phyloP scores from a whole-genome alignment of 2,329 filamentous ascomycete genomes.

The Aspergillus versicolor region DNA sequence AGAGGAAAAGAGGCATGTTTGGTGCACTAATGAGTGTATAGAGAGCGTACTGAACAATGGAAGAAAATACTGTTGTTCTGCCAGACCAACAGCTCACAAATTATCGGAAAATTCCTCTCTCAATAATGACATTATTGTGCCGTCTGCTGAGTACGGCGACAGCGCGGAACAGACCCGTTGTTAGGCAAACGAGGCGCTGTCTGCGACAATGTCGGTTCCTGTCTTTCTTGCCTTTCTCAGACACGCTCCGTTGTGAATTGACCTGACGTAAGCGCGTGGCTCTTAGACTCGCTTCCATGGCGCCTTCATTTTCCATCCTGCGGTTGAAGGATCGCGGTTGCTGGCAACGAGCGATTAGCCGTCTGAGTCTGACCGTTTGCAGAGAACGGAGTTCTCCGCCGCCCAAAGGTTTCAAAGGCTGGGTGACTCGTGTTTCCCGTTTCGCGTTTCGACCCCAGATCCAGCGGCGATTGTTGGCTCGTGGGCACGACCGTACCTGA shows the following conservation, averaged over 20 bases:
- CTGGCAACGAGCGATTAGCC: too few species aligned
- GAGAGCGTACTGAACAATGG: not conserved
- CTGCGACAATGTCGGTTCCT: not conserved
- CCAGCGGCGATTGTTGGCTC: not conserved
- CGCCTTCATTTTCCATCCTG: not conserved
- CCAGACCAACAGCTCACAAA: not conserved
- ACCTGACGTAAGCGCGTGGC: not conserved
- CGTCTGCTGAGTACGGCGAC: not conserved
- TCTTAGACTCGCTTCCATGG: not conserved
- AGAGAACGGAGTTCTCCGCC: not conserved
- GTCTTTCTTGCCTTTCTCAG: not conserved
- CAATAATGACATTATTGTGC: not conserved
- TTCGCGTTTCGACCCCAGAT: not conserved
- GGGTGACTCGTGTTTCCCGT: too few species aligned
- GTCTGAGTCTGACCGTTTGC: not conserved
- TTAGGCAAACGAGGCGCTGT: not conserved
- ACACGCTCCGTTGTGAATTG: not conserved
- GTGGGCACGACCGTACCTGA: conserved; percentile 8
- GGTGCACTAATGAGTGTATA: not conserved
- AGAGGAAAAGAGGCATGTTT: not conserved
- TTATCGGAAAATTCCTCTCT: not conserved
- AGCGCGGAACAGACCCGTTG: not conserved
- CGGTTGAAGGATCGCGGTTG: not conserved
- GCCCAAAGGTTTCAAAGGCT: too few species aligned
- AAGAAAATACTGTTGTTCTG: not conserved